Percentiles rank a stretch among this genome's conserved stretches.
These are phyloP conservation scores for Ophiostoma novo-ulmi DNA, from an alignment of 2,329 filamentous ascomycete species.

Conservation along the genomic window DNA sequence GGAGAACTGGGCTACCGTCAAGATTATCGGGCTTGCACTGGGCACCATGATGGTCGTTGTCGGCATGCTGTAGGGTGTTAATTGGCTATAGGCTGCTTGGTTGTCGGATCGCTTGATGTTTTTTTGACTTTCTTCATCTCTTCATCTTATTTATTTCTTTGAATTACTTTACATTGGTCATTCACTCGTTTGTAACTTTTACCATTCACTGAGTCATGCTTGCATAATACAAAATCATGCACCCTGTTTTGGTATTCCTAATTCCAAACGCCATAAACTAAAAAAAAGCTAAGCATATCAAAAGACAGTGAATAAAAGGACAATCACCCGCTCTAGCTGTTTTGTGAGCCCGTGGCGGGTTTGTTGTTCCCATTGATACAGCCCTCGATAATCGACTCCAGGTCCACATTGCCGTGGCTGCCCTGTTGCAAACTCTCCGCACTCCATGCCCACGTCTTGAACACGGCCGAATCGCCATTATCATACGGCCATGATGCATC, in stretches of 20 bases:
- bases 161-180: background rate
- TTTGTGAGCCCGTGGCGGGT: constrained; percentile 11
- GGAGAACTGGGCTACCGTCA: constrained; percentile 25
- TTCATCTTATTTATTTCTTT: background rate
- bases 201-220: background rate
- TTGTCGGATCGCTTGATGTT: background rate
- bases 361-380: constrained; percentile 23
- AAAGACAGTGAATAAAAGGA: background rate
- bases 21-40: constrained; percentile 31
- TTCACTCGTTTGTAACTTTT: background rate
- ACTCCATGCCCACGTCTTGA: constrained; percentile 24
- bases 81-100: background rate
- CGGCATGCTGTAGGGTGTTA: constrained; percentile 30
- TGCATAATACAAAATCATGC: background rate
- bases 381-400: constrained; percentile 22
- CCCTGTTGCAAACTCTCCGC: constrained; percentile 7
- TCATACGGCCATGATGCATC: constrained; percentile 25
- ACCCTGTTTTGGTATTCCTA: constrained; percentile 1
- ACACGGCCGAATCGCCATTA: constrained; percentile 12
- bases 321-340: background rate
- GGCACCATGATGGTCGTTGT: constrained; percentile 32
- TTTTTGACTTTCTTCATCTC: background rate
- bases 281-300: background rate
- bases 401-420: background rate
- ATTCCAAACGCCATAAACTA: constrained; percentile 1